Evolutionary conservation across 306 rosid genomes (phyloP).

Genomic region (Crataegus laevigata): DNA sequence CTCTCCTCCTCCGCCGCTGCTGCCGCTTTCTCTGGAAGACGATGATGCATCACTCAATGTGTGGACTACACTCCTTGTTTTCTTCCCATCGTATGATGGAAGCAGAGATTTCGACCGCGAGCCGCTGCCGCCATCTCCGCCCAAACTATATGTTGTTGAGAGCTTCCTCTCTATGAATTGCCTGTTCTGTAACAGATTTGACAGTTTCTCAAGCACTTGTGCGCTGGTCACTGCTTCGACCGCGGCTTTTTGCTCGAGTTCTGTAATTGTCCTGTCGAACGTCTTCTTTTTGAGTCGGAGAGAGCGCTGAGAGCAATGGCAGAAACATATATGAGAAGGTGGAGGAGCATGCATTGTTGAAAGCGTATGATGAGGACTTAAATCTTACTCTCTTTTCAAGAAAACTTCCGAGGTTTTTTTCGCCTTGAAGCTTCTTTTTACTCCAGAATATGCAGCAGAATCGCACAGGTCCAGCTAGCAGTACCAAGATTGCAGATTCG

Average conservation of each 20-base stretch:
- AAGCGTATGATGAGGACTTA: background rate
- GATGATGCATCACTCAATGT: slow-evolving; percentile 49
- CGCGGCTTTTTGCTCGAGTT: slow-evolving; percentile 39
- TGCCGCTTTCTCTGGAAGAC: slow-evolving; percentile 30
- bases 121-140: slow-evolving; percentile 34
- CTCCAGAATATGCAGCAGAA: slow-evolving; percentile 69
- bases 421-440: slow-evolving; percentile 58
- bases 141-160: slow-evolving; percentile 57
- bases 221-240: slow-evolving; percentile 33
- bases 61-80: slow-evolving; percentile 36
- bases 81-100: slow-evolving; percentile 35
- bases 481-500: slow-evolving; percentile 38
- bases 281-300: slow-evolving; percentile 57
- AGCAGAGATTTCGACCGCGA: slow-evolving; percentile 40
- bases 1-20: slow-evolving; percentile 39
- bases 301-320: slow-evolving; percentile 38
- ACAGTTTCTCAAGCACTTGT: slow-evolving; percentile 33
- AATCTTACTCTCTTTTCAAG: slow-evolving; percentile 57
- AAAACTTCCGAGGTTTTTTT: slow-evolving; percentile 57
- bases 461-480: slow-evolving; percentile 44
- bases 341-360: background rate
- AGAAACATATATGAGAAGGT: background rate
- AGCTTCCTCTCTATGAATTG: slow-evolving; percentile 56
- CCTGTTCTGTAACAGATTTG: slow-evolving; percentile 34
- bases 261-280: slow-evolving; percentile 44